Percentiles rank a stretch among this genome's conserved stretches.
These are phyloP conservation scores for Ogataea nonfermentans DNA, from an alignment of 805 yeast species.

Conservation along the genomic window DNA sequence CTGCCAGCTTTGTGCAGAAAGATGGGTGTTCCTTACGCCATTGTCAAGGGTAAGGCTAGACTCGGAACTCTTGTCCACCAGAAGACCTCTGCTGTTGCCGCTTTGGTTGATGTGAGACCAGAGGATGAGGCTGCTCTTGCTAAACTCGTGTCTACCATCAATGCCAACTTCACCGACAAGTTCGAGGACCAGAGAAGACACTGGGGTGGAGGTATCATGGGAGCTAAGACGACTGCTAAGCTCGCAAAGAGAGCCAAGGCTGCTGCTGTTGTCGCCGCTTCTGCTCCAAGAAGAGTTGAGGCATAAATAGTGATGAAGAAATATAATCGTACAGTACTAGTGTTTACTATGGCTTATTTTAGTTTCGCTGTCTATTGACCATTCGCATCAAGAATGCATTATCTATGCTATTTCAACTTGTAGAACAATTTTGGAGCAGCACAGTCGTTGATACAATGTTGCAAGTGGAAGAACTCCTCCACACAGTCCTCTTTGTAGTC, in stretches of 20 bases:
- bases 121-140: slow-evolving; percentile 94
- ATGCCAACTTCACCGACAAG: slow-evolving; percentile 86
- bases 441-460: slow-evolving; percentile 89
- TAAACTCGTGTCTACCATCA: slow-evolving; percentile 83
- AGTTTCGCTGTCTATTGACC: slow-evolving; percentile 1
- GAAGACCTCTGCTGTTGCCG: slow-evolving; percentile 95
- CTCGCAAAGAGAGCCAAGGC: slow-evolving; percentile 67
- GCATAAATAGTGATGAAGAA: slow-evolving; percentile 12
- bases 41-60: slow-evolving; percentile 96
- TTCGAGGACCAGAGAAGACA: slow-evolving; percentile 93
- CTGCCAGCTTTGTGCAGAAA: slow-evolving; percentile 97
- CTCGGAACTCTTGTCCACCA: slow-evolving; percentile 93
- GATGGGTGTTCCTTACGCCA: slow-evolving; percentile 98
- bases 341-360: slow-evolving; percentile 8
- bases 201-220: slow-evolving; percentile 99
- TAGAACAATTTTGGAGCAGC: slow-evolving; percentile 86
- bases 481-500: slow-evolving; percentile 95
- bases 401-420: slow-evolving; percentile 64
- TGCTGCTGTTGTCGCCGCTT: slow-evolving; percentile 36
- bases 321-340: slow-evolving; percentile 6
- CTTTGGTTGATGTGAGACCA: slow-evolving; percentile 86
- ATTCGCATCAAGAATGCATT: slow-evolving; percentile 1
- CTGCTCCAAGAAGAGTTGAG: slow-evolving; percentile 16
- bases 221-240: slow-evolving; percentile 87
- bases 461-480: slow-evolving; percentile 96